phyloP scores from a whole-genome alignment of 768 basidiomycete species.

The Boletales sp. region DNA sequence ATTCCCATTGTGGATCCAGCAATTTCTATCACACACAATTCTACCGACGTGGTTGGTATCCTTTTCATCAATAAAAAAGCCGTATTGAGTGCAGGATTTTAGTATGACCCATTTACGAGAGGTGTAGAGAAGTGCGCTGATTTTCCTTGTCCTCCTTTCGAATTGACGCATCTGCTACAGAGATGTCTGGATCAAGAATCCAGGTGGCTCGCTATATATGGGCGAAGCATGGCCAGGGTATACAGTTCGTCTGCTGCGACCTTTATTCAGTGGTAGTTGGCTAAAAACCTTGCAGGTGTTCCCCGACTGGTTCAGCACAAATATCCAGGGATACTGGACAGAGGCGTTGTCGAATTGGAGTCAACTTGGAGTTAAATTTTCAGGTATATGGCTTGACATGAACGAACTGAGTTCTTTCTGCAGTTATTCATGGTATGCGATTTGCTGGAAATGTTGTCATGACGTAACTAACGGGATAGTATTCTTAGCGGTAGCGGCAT shows the following conservation, averaged over 20 bases:
- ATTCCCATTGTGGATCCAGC: slow-evolving; percentile 70
- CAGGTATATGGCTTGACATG: slow-evolving; percentile 69
- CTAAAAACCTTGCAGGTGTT: slow-evolving; percentile 37
- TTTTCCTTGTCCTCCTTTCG: neutral
- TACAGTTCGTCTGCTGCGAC: slow-evolving; percentile 41
- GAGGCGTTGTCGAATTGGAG: slow-evolving; percentile 57
- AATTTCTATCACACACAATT: slow-evolving; percentile 51
- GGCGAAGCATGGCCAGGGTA: slow-evolving; percentile 79
- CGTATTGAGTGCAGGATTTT: neutral
- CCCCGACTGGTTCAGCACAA: slow-evolving; percentile 57
- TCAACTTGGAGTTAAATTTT: slow-evolving; percentile 45
- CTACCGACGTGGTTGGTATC: slow-evolving; percentile 54
- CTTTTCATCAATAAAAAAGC: neutral
- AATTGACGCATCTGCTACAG: slow-evolving; percentile 28
- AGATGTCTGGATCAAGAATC: slow-evolving; percentile 68
- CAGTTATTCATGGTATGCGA: slow-evolving; percentile 48
- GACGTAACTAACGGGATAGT: neutral
- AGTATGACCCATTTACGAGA: slow-evolving; percentile 65
- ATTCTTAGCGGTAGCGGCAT: slow-evolving; percentile 43
- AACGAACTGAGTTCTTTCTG: slow-evolving; percentile 64
- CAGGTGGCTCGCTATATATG: slow-evolving; percentile 64
- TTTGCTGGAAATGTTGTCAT: neutral
- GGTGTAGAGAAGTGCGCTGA: slow-evolving; percentile 52
- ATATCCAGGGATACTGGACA: slow-evolving; percentile 53
- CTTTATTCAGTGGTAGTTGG: neutral